phyloP scores from a whole-genome alignment of 495 filamentous ascomycete species.

The Xylaria curta region DNA sequence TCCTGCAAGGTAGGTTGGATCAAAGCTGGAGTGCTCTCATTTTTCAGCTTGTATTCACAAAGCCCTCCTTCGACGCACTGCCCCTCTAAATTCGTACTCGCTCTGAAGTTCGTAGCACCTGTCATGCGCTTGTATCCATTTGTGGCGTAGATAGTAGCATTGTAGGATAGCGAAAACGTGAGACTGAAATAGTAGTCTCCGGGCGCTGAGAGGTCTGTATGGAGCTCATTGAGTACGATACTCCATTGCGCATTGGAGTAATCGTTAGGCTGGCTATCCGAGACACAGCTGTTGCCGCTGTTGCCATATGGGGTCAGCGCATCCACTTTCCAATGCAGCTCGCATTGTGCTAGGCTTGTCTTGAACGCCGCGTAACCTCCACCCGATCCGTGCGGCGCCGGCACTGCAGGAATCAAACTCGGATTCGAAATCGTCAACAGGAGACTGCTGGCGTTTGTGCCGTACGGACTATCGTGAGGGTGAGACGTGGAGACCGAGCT shows the following conservation, averaged over 20 bases:
- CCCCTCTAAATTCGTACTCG: constrained; percentile 25
- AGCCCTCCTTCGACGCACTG: constrained; percentile 26
- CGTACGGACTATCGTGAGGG: constrained; percentile 29
- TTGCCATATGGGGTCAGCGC: constrained; percentile 27
- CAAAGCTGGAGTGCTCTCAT: constrained; percentile 26
- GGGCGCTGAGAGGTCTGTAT: constrained; percentile 12
- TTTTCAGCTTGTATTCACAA: constrained; percentile 28
- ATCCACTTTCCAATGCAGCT: constrained; percentile 32
- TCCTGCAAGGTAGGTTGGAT: constrained; percentile 31
- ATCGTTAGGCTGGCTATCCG: background rate
- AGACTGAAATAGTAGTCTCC: constrained; percentile 28
- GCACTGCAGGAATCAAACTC: constrained; percentile 23
- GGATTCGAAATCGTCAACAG: constrained; percentile 30
- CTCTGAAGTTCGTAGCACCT: constrained; percentile 1
- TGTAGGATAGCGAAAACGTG: constrained; percentile 30
- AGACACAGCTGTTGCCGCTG: constrained; percentile 23
- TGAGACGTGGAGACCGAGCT: constrained; percentile 19
- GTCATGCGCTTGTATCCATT: constrained; percentile 28
- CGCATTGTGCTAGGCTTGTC: constrained; percentile 29
- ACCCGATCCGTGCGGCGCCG: constrained; percentile 33
- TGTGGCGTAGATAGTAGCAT: constrained; percentile 24
- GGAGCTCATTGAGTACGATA: constrained; percentile 30
- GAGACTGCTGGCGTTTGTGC: constrained; percentile 29
- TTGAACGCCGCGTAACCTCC: constrained; percentile 34
- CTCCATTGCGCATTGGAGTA: constrained; percentile 26